Evolutionary conservation across 2,329 filamentous ascomycete genomes (phyloP).

Genomic region (Cytospora chrysosperma): DNA sequence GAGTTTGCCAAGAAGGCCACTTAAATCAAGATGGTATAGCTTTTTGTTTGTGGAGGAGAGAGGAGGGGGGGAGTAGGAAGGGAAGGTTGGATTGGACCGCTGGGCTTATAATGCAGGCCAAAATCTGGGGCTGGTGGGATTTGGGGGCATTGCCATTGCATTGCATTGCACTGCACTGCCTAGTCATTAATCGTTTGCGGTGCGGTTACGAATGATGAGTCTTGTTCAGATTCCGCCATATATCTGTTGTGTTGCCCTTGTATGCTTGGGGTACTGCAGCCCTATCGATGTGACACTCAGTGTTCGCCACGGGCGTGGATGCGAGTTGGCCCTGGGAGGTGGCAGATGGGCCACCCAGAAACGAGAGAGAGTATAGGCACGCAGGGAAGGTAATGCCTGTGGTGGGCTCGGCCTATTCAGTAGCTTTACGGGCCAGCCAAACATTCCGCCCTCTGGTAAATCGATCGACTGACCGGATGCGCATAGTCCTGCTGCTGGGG

Average conservation of each 20-base stretch:
- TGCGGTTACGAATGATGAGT: not conserved
- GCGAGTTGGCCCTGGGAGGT: not conserved
- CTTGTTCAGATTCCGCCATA: not conserved
- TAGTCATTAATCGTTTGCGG: not conserved
- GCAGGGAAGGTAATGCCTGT: too few species aligned
- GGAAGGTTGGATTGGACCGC: not conserved
- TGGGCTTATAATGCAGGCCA: not conserved
- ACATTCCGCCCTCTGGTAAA: too few species aligned
- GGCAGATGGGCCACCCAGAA: not conserved
- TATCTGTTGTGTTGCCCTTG: not conserved
- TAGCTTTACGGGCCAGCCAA: too few species aligned
- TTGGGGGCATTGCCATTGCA: not conserved
- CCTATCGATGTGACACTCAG: not conserved
- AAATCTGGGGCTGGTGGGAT: not conserved
- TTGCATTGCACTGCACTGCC: not conserved
- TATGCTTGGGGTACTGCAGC: not conserved
- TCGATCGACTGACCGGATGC: too few species aligned
- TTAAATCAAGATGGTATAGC: slow-evolving; percentile 32
- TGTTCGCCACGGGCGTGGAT: not conserved
- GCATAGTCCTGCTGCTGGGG: too few species aligned
- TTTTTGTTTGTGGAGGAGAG: not conserved
- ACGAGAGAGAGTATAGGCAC: too few species aligned
- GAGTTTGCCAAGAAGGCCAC: slow-evolving; percentile 80
- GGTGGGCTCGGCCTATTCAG: too few species aligned
- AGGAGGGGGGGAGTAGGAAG: too few species aligned